phyloP scores from a whole-genome alignment of 164 flowering plant species.

The Chloranthus sessilifolius region DNA sequence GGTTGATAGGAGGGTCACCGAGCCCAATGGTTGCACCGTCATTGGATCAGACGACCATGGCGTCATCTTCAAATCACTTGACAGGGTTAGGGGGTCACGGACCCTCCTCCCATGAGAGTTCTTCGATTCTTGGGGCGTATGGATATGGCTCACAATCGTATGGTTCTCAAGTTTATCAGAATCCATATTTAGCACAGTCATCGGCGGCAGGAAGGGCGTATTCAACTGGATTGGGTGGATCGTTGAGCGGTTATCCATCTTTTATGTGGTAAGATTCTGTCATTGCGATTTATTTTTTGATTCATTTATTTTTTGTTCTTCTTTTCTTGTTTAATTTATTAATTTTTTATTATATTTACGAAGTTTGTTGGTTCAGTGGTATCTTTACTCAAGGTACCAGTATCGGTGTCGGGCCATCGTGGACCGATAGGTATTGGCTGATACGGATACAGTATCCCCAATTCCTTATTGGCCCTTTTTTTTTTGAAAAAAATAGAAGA shows the following conservation, averaged over 20 bases:
- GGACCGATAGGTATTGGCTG: no score
- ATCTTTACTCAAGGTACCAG: no score
- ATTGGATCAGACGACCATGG: neutral
- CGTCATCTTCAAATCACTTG: conserved; percentile 4
- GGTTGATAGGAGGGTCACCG: conserved; percentile 1
- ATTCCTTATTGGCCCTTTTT: no score
- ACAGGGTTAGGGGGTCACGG: conserved; percentile 20
- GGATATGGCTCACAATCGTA: conserved; percentile 16
- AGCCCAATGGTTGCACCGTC: conserved; percentile 23
- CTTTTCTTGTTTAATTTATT: neutral
- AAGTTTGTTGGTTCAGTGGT: no score
- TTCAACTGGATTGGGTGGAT: conserved; percentile 19
- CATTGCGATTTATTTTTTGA: neutral
- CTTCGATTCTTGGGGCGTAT: conserved; percentile 23
- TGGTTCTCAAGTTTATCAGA: conserved; percentile 25
- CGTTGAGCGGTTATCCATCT: conserved; percentile 28
- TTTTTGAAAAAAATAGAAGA: no score
- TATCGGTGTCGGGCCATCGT: no score
- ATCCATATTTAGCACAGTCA: conserved; percentile 20
- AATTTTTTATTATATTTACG: no score
- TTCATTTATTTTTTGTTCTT: neutral
- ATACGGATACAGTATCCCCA: no score
- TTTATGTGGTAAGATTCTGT: conserved; percentile 30
- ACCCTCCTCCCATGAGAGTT: no score
- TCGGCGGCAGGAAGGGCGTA: conserved; percentile 9